Conservation (phyloP, 1,139 yeast genomes). For the Debaryomyces psychrophilus region DNA sequence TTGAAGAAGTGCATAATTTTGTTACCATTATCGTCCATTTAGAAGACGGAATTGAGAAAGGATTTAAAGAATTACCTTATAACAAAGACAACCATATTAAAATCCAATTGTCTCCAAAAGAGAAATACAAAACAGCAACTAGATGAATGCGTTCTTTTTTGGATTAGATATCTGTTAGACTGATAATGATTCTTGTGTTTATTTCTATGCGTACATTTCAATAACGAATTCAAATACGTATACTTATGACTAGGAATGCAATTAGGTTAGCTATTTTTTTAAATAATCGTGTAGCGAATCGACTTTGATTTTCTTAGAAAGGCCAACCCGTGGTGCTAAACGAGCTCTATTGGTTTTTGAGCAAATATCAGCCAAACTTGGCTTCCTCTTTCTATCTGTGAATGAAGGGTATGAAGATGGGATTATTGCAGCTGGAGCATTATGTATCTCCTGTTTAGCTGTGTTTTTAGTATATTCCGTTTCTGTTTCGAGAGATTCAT, state of each 20-base stretch:
- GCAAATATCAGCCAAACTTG: slow-evolving; percentile 24
- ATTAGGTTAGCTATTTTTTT: slow-evolving; percentile 7
- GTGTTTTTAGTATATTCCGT: background rate
- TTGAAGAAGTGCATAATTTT: slow-evolving; percentile 38
- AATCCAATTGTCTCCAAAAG: slow-evolving; percentile 25
- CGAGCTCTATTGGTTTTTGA: slow-evolving; percentile 18
- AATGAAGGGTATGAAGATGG: background rate
- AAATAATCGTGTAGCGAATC: slow-evolving; percentile 36
- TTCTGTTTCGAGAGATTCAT: slow-evolving; percentile 31
- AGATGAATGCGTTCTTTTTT: too few species aligned
- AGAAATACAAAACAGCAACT: background rate
- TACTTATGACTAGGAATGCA: slow-evolving; percentile 3
- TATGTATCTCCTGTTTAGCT: background rate
- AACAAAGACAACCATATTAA: slow-evolving; percentile 52
- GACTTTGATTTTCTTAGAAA: slow-evolving; percentile 31
- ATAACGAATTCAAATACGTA: background rate
- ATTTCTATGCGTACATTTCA: background rate
- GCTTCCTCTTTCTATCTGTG: slow-evolving; percentile 10
- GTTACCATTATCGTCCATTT: slow-evolving; percentile 47
- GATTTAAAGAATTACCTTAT: slow-evolving; percentile 43
- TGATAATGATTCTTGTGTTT: too few species aligned
- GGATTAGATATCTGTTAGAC: background rate
- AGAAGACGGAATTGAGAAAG: slow-evolving; percentile 47
- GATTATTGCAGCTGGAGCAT: background rate
- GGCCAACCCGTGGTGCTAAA: slow-evolving; percentile 31